phyloP scores from a whole-genome alignment of 148 eudicot genomes.

The Silene uniflora region DNA sequence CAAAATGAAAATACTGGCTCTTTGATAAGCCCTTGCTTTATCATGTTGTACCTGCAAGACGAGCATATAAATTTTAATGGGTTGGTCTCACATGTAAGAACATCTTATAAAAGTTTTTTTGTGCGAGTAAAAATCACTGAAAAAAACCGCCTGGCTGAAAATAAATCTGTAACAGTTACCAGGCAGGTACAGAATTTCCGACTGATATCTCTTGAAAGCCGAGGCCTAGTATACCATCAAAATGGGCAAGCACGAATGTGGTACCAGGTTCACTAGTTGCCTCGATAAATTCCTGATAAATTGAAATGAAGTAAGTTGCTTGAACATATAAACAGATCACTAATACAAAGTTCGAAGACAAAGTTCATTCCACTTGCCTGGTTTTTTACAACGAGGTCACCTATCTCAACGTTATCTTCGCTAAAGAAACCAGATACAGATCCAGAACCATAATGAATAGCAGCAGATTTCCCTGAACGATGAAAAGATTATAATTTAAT shows the following conservation, averaged over 20 bases:
- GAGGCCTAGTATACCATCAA: conserved; percentile 93
- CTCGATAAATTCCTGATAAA: conserved; percentile 70
- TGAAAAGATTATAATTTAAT: neutral
- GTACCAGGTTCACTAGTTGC: conserved; percentile 83
- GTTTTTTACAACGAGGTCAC: conserved; percentile 54
- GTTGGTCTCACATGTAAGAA: too few species aligned
- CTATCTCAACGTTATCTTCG: conserved; percentile 53
- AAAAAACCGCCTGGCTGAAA: neutral
- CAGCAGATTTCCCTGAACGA: conserved; percentile 57
- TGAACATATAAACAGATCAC: neutral
- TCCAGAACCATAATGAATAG: conserved; percentile 70
- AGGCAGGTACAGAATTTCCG: conserved; percentile 81
- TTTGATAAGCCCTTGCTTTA: conserved; percentile 56
- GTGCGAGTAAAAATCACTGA: neutral
- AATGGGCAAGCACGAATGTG: conserved; percentile 80
- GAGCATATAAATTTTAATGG: neutral
- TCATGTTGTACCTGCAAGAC: conserved; percentile 55
- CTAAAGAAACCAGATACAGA: conserved; percentile 73
- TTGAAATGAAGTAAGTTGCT: conserved; percentile 2
- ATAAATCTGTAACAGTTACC: conserved; percentile 38
- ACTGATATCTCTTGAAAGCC: conserved; percentile 88
- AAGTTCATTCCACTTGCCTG: conserved; percentile 43
- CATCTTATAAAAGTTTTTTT: too few species aligned
- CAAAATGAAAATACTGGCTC: conserved; percentile 69
- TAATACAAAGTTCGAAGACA: neutral